Conservation (phyloP, 2,329 filamentous ascomycete species). For the Endocalyx cinctus region DNA sequence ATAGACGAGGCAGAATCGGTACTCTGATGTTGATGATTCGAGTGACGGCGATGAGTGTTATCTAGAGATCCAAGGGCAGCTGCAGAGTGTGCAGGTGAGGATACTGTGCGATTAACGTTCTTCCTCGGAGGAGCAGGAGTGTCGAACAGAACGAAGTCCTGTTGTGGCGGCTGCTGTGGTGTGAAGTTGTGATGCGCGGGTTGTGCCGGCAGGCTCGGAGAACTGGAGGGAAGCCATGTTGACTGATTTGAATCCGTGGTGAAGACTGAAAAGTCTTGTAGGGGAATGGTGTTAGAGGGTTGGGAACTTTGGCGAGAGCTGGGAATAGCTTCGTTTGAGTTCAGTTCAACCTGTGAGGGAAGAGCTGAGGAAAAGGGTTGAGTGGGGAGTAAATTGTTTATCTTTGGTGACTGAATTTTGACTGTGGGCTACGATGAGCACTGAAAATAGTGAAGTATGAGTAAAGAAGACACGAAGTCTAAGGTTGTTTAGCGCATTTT, state of each 20-base stretch:
- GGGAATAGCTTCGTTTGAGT: constrained; percentile 57
- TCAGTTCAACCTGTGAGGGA: constrained; percentile 59
- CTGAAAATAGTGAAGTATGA: constrained; percentile 20
- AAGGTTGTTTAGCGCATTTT: constrained; percentile 57
- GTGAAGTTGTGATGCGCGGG: constrained; percentile 52
- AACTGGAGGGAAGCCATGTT: constrained; percentile 75
- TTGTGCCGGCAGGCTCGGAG: constrained; percentile 58
- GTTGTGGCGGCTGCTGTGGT: constrained; percentile 51
- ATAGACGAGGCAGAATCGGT: constrained; percentile 38
- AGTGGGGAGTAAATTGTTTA: constrained; percentile 41
- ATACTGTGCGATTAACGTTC: constrained; percentile 38
- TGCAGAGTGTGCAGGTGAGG: constrained; percentile 38
- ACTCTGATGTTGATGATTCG: constrained; percentile 28
- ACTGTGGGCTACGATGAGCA: constrained; percentile 34
- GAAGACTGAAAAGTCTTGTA: constrained; percentile 69
- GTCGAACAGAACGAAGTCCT: constrained; percentile 79
- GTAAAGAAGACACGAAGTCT: constrained; percentile 31
- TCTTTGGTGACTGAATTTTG: constrained; percentile 50
- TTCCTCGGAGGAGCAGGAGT: constrained; percentile 38
- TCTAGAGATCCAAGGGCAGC: constrained; percentile 30
- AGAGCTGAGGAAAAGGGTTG: constrained; percentile 46
- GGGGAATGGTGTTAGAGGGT: constrained; percentile 55
- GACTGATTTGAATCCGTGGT: constrained; percentile 73
- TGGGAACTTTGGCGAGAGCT: constrained; percentile 55
- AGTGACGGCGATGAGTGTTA: constrained; percentile 38